Base-by-base conservation (phyloP, 2,329 filamentous ascomycete genomes). In the Microascus cirrosus region DNA sequence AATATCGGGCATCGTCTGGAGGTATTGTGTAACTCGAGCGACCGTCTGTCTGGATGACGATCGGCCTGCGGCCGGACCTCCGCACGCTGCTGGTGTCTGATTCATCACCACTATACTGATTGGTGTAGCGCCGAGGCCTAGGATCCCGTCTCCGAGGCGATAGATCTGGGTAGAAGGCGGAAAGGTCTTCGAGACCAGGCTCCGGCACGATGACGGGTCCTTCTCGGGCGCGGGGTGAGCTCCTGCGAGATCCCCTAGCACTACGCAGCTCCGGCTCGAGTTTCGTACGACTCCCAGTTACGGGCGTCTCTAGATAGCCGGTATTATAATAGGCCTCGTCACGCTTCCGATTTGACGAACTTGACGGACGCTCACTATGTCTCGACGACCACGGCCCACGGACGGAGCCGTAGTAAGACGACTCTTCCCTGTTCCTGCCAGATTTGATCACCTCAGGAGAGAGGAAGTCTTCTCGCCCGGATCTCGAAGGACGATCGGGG, bases 361-460 rank as follows among this genome's bases (percentile, higher is more conserved):
- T 50, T 6, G 45, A 50, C 45, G 45, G 45, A 4, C 45, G n/a
- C 6, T 50, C 45, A 22, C 11, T 24, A 4, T 42, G 10, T 20
- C 45, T 50, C 20, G 45, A 12, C 45, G 45, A 10, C 45, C 45
- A 20, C 45, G 11, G 45, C 45, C 45, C 45, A 13, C 18, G 36
- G 10, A 4, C 3, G 45, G 20, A 22, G 45, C 45, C 12, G 25
- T 50, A 35, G 59, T 72, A 70, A 56, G 77, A 77, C 0, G 67
- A 63, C 56, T 74, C 72, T 45, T 79, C 76, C 2, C 77, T 71
- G 4, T 74, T 71, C 3, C 68, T 69, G 12, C 71, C 67, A 36
- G 72, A 71, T 55, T 73, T 76, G 32, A 73, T 71, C 2, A 75
- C 65, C 2, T 75, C 67, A 0, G 77, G 76, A 1, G 75, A 77